These are phyloP conservation scores for Botrytis elliptica DNA, from an alignment of 2,329 filamentous ascomycete species.

Conservation along the genomic window DNA sequence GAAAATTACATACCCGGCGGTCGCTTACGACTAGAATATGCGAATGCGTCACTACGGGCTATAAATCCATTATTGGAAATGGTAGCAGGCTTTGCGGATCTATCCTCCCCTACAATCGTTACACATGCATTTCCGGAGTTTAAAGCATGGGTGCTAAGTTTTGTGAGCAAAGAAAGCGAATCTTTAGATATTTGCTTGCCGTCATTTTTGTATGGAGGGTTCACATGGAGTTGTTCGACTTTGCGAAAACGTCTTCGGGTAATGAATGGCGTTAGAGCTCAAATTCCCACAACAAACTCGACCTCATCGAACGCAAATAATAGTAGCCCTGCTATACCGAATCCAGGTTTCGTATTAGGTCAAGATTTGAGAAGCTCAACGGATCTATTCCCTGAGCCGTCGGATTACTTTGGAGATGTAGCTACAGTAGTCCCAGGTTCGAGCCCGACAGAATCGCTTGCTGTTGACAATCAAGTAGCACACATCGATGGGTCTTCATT, in stretches of 20 bases:
- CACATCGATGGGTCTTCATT: conserved; percentile 47
- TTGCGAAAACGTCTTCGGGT: conserved; percentile 67
- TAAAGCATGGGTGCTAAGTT: conserved; percentile 65
- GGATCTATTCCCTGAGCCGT: not conserved
- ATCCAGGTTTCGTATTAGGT: not conserved
- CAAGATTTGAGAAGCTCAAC: not conserved
- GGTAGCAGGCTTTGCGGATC: conserved; percentile 33
- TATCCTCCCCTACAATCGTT: conserved; percentile 39
- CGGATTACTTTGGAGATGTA: conserved; percentile 35
- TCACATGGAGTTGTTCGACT: conserved; percentile 70
- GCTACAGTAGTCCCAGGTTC: conserved; percentile 20
- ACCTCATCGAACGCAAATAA: not conserved
- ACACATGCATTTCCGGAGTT: conserved; percentile 58
- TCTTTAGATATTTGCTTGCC: conserved; percentile 52
- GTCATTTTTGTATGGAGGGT: conserved; percentile 60
- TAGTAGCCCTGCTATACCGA: not conserved
- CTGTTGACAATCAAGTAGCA: not conserved
- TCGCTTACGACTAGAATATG: conserved; percentile 62
- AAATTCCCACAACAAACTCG: not conserved
- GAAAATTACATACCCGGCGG: conserved; percentile 52
- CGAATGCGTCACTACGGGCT: conserved; percentile 64
- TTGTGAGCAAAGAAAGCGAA: conserved; percentile 52
- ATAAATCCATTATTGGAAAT: conserved; percentile 33
- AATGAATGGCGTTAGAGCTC: conserved; percentile 54
- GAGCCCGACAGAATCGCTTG: not conserved